These are phyloP conservation scores for Fusarium buxicola DNA, from an alignment of 2,329 filamentous ascomycete species.

Conservation along the genomic window DNA sequence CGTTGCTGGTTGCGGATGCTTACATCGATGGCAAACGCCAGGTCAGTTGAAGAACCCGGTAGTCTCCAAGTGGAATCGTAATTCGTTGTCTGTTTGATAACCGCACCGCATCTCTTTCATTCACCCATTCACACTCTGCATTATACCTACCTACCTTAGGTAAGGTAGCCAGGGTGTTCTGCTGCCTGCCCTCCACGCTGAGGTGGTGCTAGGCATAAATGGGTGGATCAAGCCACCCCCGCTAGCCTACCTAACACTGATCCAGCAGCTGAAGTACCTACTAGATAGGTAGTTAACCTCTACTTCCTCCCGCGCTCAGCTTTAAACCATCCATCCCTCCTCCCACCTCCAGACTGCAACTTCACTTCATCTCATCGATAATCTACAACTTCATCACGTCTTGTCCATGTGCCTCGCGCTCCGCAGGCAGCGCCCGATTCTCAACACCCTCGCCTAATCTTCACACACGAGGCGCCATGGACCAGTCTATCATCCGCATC, in stretches of 20 bases:
- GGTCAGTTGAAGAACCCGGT: background rate
- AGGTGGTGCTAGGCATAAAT: too few relatives aligned
- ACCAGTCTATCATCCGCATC: conserved; percentile 90
- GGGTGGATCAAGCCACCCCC: background rate
- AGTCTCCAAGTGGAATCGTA: too few relatives aligned
- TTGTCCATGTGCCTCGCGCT: conserved; percentile 32
- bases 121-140: too few relatives aligned
- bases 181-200: too few relatives aligned
- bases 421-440: conserved; percentile 4
- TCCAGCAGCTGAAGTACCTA: conserved; percentile 1
- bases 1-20: background rate
- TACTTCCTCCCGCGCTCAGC: conserved; percentile 34
- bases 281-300: too few relatives aligned
- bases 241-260: background rate
- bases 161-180: too few relatives aligned
- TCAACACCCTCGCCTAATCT: conserved; percentile 14
- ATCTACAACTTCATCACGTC: conserved; percentile 6
- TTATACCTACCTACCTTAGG: too few relatives aligned
- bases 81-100: too few relatives aligned
- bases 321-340: conserved; percentile 30
- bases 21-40: background rate
- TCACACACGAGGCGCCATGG: conserved; percentile 54
- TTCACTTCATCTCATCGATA: conserved; percentile 6
- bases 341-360: conserved; percentile 28
- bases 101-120: too few relatives aligned